These are phyloP conservation scores for Ensete glaucum DNA, from an alignment of 176 grass and related monocot species.

Conservation along the genomic window DNA sequence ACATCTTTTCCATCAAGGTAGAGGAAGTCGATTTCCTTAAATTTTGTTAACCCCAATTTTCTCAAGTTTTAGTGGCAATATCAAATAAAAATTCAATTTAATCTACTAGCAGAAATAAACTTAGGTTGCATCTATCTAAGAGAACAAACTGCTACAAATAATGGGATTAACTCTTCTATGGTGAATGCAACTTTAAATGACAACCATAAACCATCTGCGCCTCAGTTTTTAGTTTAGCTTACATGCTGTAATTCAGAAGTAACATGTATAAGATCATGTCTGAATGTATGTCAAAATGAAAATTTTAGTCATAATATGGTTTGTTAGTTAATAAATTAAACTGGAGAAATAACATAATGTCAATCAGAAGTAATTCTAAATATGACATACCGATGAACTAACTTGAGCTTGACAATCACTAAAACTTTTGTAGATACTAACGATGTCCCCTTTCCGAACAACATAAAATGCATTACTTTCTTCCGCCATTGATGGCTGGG, in stretches of 20 bases:
- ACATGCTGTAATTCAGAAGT: neutral
- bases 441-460: conserved; percentile 56
- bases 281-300: neutral
- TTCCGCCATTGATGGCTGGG: neutral
- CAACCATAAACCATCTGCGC: neutral
- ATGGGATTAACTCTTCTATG: too few relatives aligned
- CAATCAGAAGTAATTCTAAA: neutral
- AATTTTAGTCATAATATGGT: neutral
- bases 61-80: too few relatives aligned
- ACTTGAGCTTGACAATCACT: conserved; percentile 80
- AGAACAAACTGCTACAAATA: neutral
- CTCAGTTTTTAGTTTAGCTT: neutral
- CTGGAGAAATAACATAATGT: neutral
- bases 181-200: too few relatives aligned
- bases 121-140: neutral
- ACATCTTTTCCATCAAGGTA: too few relatives aligned
- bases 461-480: conserved; percentile 55
- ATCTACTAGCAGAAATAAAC: neutral
- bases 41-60: too few relatives aligned
- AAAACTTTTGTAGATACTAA: conserved; percentile 59
- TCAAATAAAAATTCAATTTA: neutral
- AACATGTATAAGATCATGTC: neutral
- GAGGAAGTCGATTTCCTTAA: too few relatives aligned
- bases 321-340: neutral
- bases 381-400: conserved; percentile 43